Conservation (phyloP, 1,284 basidiomycete genomes). For the Fomitopsis pinicola region DNA sequence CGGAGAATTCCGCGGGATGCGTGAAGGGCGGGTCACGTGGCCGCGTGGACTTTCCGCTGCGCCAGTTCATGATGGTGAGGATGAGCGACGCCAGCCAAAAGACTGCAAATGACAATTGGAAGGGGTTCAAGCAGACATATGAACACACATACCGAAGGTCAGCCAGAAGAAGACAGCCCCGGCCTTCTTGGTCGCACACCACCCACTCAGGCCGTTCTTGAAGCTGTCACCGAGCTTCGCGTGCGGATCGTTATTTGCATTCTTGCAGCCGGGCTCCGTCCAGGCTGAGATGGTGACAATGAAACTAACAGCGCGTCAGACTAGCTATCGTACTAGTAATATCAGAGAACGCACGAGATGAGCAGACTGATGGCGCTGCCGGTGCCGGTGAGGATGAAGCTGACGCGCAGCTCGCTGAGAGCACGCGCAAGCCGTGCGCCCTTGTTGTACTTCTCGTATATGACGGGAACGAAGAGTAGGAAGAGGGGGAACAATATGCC, state of each 20-base stretch:
- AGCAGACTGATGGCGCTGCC: slow-evolving; percentile 66
- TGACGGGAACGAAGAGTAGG: slow-evolving; percentile 72
- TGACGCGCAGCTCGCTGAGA: slow-evolving; percentile 74
- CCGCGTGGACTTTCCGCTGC: slow-evolving; percentile 55
- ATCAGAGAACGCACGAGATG: slow-evolving; percentile 54
- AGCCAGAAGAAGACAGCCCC: slow-evolving; percentile 86
- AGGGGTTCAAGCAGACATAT: neutral
- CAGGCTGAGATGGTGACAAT: slow-evolving; percentile 58
- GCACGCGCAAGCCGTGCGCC: slow-evolving; percentile 72
- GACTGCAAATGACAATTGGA: slow-evolving; percentile 30
- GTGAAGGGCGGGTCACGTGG: slow-evolving; percentile 70
- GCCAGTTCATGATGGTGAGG: slow-evolving; percentile 68
- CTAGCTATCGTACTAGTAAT: too few species aligned
- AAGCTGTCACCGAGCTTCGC: slow-evolving; percentile 64
- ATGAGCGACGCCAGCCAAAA: slow-evolving; percentile 65
- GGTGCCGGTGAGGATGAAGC: slow-evolving; percentile 72
- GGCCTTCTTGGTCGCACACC: slow-evolving; percentile 90
- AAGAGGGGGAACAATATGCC: slow-evolving; percentile 70
- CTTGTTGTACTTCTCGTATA: slow-evolving; percentile 85
- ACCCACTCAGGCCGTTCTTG: slow-evolving; percentile 63
- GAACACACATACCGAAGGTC: slow-evolving; percentile 49
- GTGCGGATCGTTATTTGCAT: slow-evolving; percentile 57
- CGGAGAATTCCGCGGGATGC: slow-evolving; percentile 46
- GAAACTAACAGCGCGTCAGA: neutral
- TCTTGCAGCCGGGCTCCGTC: slow-evolving; percentile 83